Conservation (phyloP, 805 yeast species). For the Phaffomyces opuntiae region DNA sequence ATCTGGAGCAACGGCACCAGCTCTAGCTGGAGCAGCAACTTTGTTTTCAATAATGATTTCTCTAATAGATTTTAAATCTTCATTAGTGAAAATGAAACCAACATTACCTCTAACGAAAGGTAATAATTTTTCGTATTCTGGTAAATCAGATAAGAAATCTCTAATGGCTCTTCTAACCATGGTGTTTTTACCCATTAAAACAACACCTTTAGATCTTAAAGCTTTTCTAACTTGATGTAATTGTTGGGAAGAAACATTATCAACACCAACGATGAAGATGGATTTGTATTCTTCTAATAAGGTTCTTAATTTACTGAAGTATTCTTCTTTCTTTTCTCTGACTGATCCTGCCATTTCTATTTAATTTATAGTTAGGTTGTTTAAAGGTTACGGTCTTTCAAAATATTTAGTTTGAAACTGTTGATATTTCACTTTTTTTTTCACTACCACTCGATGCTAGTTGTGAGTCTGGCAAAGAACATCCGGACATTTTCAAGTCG, state of each 20-base stretch:
- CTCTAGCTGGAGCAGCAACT: constrained; percentile 99
- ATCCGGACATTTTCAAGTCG: not conserved
- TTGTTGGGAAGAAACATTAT: constrained; percentile 99
- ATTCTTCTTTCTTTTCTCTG: constrained; percentile 95
- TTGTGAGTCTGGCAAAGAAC: not conserved
- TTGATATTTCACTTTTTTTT: not conserved
- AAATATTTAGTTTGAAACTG: not conserved
- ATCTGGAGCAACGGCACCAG: constrained; percentile 98
- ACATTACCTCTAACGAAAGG: constrained; percentile 97
- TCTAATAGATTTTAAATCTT: constrained; percentile 87
- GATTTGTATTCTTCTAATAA: constrained; percentile 96
- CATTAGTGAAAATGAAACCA: constrained; percentile 99
- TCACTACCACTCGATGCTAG: not conserved
- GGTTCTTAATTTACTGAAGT: constrained; percentile 92
- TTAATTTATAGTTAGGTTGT: constrained; percentile 67
- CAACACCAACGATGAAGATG: constrained; percentile 98
- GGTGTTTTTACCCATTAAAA: constrained; percentile 99
- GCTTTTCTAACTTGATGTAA: constrained; percentile 99
- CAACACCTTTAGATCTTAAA: constrained; percentile 90
- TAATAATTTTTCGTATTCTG: constrained; percentile 91
- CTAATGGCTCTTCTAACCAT: constrained; percentile 99
- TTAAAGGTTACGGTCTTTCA: constrained; percentile 50
- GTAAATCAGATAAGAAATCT: constrained; percentile 87
- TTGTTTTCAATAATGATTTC: constrained; percentile 83
- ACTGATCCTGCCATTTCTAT: constrained; percentile 98